These are phyloP conservation scores for Metschnikowia cerradonensis DNA, from an alignment of 805 yeast genomes.

Conservation along the genomic window DNA sequence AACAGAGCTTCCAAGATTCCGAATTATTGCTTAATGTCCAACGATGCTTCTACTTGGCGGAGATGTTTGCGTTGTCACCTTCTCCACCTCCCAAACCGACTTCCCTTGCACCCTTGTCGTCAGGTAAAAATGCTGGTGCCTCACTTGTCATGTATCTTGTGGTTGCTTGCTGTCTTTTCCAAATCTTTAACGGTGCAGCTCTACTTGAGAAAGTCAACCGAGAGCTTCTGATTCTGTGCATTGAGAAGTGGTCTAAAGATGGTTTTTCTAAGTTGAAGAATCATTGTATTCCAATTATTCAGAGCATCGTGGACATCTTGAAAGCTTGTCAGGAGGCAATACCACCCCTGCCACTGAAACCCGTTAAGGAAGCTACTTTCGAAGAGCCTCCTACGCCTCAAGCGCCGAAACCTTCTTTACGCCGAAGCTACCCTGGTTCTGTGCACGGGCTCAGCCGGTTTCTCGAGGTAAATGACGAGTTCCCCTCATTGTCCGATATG, in stretches of 20 bases:
- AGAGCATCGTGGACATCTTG: not conserved
- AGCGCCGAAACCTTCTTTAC: not conserved
- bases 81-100: not conserved
- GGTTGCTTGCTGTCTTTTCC: not conserved
- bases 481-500: not conserved
- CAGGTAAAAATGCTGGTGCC: not conserved
- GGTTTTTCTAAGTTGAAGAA: not conserved
- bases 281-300: not conserved
- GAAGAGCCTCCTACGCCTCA: not conserved
- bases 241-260: not conserved
- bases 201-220: not conserved
- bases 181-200: not conserved
- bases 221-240: not conserved
- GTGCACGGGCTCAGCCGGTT: slow-evolving; percentile 1
- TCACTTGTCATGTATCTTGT: not conserved
- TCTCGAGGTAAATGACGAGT: not conserved
- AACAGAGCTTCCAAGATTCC: slow-evolving; percentile 5
- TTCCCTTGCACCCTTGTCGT: not conserved
- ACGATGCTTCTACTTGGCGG: slow-evolving; percentile 11
- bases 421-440: slow-evolving; percentile 1
- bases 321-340: not conserved
- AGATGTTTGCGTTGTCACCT: slow-evolving; percentile 1
- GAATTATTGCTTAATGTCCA: slow-evolving; percentile 10
- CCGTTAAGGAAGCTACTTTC: not conserved
- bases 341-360: not conserved